Evolutionary conservation across 1,284 basidiomycete genomes (phyloP), one percentile per base, ranked within the genome.

Genomic region (Cutaneotrichosporon cutaneum): DNA sequence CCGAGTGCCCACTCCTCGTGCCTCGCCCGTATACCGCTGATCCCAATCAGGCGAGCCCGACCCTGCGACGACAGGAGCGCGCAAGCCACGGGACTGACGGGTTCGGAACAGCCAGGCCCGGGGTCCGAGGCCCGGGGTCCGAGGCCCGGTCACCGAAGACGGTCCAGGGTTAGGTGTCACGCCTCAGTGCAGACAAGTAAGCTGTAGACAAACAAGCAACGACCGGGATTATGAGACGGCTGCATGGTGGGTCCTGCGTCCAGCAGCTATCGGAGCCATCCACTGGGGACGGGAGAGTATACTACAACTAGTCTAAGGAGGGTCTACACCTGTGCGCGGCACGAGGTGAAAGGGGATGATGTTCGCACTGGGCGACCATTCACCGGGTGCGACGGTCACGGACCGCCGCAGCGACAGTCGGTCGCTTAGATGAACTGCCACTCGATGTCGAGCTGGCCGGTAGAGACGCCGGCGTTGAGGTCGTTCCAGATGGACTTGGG

Each of bases 301-400:
- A 39, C 35, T 54, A 54, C 35, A 54, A 54, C 52, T 39, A 54
- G 14, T 36, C 52, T 54, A 54, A 54, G 16, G 52, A 54, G 22
- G 33, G 52, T 54, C 33, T 54, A 54, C 33, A 54, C 33, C 24
- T 18, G 52, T 54, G 52, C 52, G 8, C 52, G 22, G 52, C 52
- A 54, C 35, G 35, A 39, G 33, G 52, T 54, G 52, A 26, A 13
- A 11, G 35, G 16, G 33, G n/a, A n/a, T 22, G 14, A 42, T 26
- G 52, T n/a, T 51, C 26, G 48, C 48, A n/a, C 48, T 30, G 2
- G 48, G 27, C 48, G 14, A 24, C 11, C 47, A 24, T 9, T 22
- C 18, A 21, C 44, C 44, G 44, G n/a, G 44, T n/a, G 18, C 30
- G 30, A 30, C 30, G 30, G 30, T 30, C 30, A 5, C 30, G 30